Conservation (phyloP, 352 stramenopile species). For the Pythium brassicae region DNA sequence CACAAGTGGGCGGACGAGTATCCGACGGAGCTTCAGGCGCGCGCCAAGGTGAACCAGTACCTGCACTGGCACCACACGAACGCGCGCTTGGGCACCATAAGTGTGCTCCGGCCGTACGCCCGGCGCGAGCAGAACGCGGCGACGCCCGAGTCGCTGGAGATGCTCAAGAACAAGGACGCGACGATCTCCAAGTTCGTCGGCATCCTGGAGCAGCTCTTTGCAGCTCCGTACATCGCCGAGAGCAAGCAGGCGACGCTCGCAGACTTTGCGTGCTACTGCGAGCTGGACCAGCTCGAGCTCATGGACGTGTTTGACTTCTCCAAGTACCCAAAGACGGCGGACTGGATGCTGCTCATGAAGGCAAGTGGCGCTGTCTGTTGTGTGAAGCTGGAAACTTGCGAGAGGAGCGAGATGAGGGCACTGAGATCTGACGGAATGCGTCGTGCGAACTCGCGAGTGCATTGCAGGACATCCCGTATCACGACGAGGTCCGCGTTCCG, state of each 20-base stretch:
- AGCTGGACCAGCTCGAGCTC: constrained; percentile 26
- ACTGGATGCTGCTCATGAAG: constrained; percentile 38
- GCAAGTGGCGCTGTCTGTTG: neutral
- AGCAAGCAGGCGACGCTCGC: constrained; percentile 28
- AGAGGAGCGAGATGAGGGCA: too few species aligned
- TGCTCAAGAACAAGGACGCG: constrained; percentile 16
- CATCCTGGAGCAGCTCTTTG: constrained; percentile 31
- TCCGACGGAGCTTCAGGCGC: constrained; percentile 32
- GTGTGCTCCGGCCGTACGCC: constrained; percentile 35
- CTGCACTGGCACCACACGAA: constrained; percentile 72
- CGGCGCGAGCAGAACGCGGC: neutral
- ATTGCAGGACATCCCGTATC: constrained; percentile 19
- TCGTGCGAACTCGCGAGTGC: neutral
- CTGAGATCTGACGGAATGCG: neutral
- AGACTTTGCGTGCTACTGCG: constrained; percentile 41
- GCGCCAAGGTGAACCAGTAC: constrained; percentile 60
- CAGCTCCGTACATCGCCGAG: constrained; percentile 19
- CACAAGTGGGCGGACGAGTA: constrained; percentile 39
- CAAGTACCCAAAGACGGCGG: constrained; percentile 27
- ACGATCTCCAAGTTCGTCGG: constrained; percentile 18
- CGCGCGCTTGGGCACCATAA: constrained; percentile 34
- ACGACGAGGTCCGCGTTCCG: constrained; percentile 30
- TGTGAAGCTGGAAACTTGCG: too few species aligned
- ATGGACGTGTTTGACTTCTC: constrained; percentile 11
- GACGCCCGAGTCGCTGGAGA: constrained; percentile 16